phyloP scores from a whole-genome alignment of 2,329 filamentous ascomycete species.

The Trichothecium roseum region DNA sequence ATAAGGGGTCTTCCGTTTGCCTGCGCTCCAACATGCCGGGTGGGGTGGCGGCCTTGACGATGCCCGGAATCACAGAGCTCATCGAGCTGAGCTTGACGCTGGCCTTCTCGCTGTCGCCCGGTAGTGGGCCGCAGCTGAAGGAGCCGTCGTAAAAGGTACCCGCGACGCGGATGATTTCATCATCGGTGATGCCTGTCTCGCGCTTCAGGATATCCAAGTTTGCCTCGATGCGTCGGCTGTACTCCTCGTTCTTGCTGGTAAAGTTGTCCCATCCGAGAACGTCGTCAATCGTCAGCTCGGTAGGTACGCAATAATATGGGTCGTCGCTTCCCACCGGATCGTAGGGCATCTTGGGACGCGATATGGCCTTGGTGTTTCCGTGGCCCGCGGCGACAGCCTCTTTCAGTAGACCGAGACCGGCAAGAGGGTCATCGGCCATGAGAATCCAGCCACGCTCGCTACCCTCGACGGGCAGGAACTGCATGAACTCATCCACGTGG shows the following conservation, averaged over 20 bases:
- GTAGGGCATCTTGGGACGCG: constrained; percentile 6
- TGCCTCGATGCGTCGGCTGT: constrained; percentile 9
- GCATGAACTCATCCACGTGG: constrained; percentile 18
- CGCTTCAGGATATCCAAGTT: constrained; percentile 12
- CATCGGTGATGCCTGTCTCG: constrained; percentile 13
- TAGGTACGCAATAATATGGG: constrained; percentile 5
- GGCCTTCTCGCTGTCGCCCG: too few relatives aligned
- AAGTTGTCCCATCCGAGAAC: constrained; percentile 7
- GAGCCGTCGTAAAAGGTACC: constrained; percentile 7
- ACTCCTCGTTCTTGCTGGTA: constrained; percentile 5
- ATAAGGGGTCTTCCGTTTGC: neutral
- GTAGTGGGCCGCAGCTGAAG: neutral
- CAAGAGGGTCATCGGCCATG: constrained; percentile 11
- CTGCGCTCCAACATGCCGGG: too few relatives aligned
- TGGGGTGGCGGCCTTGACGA: neutral
- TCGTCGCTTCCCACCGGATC: too few relatives aligned
- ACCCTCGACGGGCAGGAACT: constrained; percentile 15
- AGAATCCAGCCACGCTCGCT: constrained; percentile 14
- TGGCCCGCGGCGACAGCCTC: constrained; percentile 9
- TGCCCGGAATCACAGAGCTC: neutral
- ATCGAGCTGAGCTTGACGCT: neutral
- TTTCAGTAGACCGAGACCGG: constrained; percentile 10
- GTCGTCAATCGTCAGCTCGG: constrained; percentile 9
- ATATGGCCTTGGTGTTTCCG: constrained; percentile 8
- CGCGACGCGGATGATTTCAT: constrained; percentile 13